Percentiles rank a stretch among this genome's conserved stretches.
These are phyloP conservation scores for Saccharum officinarum DNA, from an alignment of 176 grass and related monocot genomes.

Conservation along the genomic window DNA sequence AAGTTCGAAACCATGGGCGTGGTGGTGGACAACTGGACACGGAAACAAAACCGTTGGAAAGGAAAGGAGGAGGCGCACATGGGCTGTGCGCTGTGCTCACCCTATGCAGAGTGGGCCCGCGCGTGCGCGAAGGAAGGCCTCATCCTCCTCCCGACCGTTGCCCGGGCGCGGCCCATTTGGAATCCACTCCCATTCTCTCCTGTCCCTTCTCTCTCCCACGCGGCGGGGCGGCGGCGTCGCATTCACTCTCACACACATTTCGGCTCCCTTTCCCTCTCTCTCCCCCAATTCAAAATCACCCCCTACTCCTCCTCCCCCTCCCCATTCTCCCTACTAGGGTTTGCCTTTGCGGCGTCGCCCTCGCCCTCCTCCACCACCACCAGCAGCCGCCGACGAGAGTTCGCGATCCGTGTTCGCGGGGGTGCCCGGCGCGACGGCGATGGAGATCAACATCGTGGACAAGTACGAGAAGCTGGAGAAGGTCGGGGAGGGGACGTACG, in stretches of 20 bases:
- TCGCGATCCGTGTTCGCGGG: too few species aligned
- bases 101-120: not conserved
- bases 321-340: not conserved
- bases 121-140: too few species aligned
- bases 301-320: not conserved
- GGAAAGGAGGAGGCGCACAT: not conserved
- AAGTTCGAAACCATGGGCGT: too few species aligned
- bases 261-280: slow-evolving; percentile 13
- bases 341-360: not conserved
- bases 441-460: slow-evolving; percentile 54
- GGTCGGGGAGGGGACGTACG: slow-evolving; percentile 59
- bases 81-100: too few species aligned
- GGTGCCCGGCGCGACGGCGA: not conserved
- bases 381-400: too few species aligned
- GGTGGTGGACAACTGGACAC: too few species aligned
- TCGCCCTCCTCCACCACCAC: too few species aligned
- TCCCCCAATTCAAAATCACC: slow-evolving; percentile 25
- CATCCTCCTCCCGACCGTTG: not conserved
- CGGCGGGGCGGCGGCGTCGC: not conserved
- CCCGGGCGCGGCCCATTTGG: not conserved
- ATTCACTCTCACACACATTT: not conserved
- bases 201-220: too few species aligned
- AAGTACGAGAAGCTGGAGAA: slow-evolving; percentile 99
- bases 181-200: too few species aligned
- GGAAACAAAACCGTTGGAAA: not conserved